A percentile compares a stretch with the other conserved stretches of the same genome.
These are phyloP conservation scores for Millerago galiae DNA, from an alignment of 805 yeast species.

Conservation along the genomic window DNA sequence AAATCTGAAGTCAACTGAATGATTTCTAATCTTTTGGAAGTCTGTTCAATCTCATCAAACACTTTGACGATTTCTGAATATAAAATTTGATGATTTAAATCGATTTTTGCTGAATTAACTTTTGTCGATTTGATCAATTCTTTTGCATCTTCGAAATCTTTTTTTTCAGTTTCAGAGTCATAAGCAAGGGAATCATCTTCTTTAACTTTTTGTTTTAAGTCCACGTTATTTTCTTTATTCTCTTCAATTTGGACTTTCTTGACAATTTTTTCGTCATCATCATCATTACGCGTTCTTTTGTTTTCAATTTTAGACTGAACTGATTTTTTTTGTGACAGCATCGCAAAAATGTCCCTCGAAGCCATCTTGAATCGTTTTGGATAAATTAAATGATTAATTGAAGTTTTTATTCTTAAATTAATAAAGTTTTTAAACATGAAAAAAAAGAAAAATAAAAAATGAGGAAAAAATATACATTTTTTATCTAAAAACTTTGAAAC, in stretches of 20 bases:
- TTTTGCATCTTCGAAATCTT: slow-evolving; percentile 20
- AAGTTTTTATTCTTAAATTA: not conserved
- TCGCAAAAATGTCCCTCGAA: slow-evolving; percentile 1
- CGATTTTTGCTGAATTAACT: not conserved
- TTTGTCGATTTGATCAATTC: slow-evolving; percentile 1
- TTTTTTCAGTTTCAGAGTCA: slow-evolving; percentile 20
- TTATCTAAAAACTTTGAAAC: not conserved
- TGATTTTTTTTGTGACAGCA: not conserved
- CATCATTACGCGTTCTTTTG: not conserved
- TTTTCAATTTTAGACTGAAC: not conserved
- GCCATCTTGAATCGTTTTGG: not conserved
- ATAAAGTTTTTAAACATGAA: not conserved
- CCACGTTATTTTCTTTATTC: not conserved
- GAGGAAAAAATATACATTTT: not conserved
- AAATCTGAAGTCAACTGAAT: slow-evolving; percentile 69
- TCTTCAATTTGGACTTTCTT: not conserved
- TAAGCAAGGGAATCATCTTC: slow-evolving; percentile 16
- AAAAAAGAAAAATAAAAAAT: not conserved
- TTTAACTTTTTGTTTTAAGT: not conserved
- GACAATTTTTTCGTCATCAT: not conserved
- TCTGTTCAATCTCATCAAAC: slow-evolving; percentile 73
- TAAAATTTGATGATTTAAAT: slow-evolving; percentile 22
- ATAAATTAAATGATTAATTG: not conserved
- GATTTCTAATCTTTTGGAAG: slow-evolving; percentile 79
- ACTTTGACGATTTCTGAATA: slow-evolving; percentile 44